Evolutionary conservation across 495 filamentous ascomycete genomes (phyloP), one percentile per base, ranked within the genome.

Genomic region (Xylaria longipes): DNA sequence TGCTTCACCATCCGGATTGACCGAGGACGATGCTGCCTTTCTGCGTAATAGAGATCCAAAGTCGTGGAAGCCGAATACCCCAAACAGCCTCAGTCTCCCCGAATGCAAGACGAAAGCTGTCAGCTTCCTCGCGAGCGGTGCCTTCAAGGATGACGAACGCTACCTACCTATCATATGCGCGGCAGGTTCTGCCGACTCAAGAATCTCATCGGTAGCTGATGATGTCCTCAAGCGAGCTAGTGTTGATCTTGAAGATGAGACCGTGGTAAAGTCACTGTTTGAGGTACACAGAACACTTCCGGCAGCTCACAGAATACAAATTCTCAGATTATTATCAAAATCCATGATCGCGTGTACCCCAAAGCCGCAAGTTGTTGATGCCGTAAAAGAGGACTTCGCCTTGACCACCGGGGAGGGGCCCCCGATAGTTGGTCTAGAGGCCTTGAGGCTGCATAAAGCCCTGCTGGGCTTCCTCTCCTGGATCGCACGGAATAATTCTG

Each of bases 401-500:
- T 81, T 68, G 82, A 83, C 45, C 81, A 85, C 77, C 4, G 74
- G 72, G 4, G 67, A 72, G 17, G 57, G 68, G 66, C 79, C 86
- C 31, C 83, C 78, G 1, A 78, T 79, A 22, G 80, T 87, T 64
- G 91, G 91, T 1, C 80, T 93, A n/a, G 92, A 94, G 77, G 88
- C 87, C 7, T 86, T 88, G 12, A 93, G 93, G 75, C 82, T 98
- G 17, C 87, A 93, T 69, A 89, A 90, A 58, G 93, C 95, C 33
- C 88, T 97, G n/a, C 95, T 98, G 76, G 89, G 89, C 54, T 97
- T 94, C 75, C 91, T 94, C 37, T 94, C 93, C 56, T 97, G 95
- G 90, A 89, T 95, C 27, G 93, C 94, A 8, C 87, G 77, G 91
- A 56, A 92, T 93, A 76, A 92, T 89, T 29, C 88, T 20, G 41